Percentiles rank a stretch among this genome's conserved stretches.
phyloP scores from a whole-genome alignment of 345 rosid genomes.

The Raphanus sativus region DNA sequence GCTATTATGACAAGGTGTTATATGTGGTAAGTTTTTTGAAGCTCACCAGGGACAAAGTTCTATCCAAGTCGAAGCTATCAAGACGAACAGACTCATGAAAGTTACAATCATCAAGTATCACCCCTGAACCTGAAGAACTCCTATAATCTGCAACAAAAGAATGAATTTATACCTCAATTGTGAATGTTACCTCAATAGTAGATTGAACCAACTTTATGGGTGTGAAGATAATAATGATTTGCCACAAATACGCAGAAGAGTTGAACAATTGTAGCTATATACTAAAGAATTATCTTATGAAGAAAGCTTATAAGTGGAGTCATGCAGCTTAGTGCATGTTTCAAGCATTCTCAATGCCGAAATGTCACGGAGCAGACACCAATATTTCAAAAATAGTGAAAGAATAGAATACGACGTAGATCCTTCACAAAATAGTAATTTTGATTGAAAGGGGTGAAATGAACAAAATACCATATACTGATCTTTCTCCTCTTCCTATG shows the following conservation, averaged over 20 bases:
- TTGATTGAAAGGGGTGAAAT: conserved; percentile 14
- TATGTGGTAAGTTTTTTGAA: background rate
- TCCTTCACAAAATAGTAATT: conserved; percentile 8
- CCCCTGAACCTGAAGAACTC: conserved; percentile 84
- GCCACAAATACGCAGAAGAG: conserved; percentile 15
- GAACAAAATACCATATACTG: conserved; percentile 79
- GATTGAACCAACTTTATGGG: background rate
- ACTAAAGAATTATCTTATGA: too few species aligned
- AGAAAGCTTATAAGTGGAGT: too few species aligned
- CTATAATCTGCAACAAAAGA: conserved; percentile 66
- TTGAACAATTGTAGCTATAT: too few species aligned
- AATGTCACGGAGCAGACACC: too few species aligned
- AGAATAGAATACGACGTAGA: too few species aligned
- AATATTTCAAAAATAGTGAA: too few species aligned
- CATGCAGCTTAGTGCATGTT: too few species aligned
- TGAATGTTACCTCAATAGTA: background rate
- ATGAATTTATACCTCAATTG: background rate
- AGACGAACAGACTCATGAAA: conserved; percentile 98
- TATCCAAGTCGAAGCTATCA: conserved; percentile 81
- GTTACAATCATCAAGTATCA: conserved; percentile 95
- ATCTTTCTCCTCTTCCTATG: conserved; percentile 84
- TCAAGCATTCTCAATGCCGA: too few species aligned
- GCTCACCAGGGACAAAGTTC: conserved; percentile 91
- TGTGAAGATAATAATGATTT: conserved; percentile 1
- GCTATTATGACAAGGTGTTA: conserved; percentile 13